Evolutionary conservation across 192 early-diverging fungal species (phyloP), one percentile per base, ranked within the genome.

Genomic region (Spizellomyces punctatus): DNA sequence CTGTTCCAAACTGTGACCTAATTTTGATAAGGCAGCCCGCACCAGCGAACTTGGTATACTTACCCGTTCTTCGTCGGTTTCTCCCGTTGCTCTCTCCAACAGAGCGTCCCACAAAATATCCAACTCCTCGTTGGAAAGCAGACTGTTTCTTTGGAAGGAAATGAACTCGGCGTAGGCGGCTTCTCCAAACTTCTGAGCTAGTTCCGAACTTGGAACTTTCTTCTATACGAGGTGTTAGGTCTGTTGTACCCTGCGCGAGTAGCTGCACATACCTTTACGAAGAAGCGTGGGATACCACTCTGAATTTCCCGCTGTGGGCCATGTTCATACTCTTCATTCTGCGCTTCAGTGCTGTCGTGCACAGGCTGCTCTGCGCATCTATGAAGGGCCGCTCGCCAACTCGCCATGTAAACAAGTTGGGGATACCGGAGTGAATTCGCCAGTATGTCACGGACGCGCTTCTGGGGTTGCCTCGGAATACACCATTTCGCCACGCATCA

Each of bases 91-190:
- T 41, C 43, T n/a, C 36, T 69, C 63, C 55, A 67, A 58, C 14
- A 82, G 67, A 9, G 17, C 6, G n/a, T 79, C 77, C 81, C 81
- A 82, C 12, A 82, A 63, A 41, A 63, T 36, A 49, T 82, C 81
- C 16, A 82, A 73, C 17, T 82, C 81, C 7, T 79, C 77, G 60
- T 70, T 79, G 48, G 75, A 48, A 10, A 77, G 64, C 7, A 82
- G 21, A 5, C 49, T 58, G 14, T 61, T 49, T 19, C 60, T 21
- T 45, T 69, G 66, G 14, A 8, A 1, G 16, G 55, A 1, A 9
- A 75, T 46, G 48, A 75, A 75, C 8, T 9, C 44, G 9, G 44
- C 6, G 47, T 66, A 73, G 10, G 63, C 48, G 0, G 72, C 72
- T 10, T 48, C 6, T 8, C 17, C 63, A 43, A 73, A 46, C 36